Conservation (phyloP, 305 asterid species). For the Stenogyne calaminthoides region DNA sequence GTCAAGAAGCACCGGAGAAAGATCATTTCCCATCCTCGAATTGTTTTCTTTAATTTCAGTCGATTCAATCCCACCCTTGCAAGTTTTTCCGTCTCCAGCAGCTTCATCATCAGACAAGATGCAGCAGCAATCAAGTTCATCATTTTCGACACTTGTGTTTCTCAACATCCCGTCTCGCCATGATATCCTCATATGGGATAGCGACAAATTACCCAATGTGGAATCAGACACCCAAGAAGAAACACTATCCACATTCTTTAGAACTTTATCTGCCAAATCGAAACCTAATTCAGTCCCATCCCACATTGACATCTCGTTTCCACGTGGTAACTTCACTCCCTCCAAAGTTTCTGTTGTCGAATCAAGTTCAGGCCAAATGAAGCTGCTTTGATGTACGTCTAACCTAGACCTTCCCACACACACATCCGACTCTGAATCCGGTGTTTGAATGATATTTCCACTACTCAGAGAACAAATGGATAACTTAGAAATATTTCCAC, state of each 20-base stretch:
- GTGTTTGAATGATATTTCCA: slow-evolving; percentile 65
- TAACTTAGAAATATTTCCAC: slow-evolving; percentile 36
- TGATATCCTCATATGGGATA: slow-evolving; percentile 68
- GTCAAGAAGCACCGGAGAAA: slow-evolving; percentile 51
- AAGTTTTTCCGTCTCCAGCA: slow-evolving; percentile 22
- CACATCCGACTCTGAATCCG: slow-evolving; percentile 50
- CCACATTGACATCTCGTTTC: slow-evolving; percentile 31
- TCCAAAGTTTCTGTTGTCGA: slow-evolving; percentile 33
- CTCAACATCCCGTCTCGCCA: slow-evolving; percentile 63
- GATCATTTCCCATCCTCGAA: slow-evolving; percentile 24
- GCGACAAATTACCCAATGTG: slow-evolving; percentile 43
- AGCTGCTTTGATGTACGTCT: slow-evolving; percentile 17
- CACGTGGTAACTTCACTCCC: slow-evolving; percentile 39
- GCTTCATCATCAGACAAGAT: slow-evolving; percentile 67
- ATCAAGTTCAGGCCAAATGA: slow-evolving; percentile 36
- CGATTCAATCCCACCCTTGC: slow-evolving; percentile 11
- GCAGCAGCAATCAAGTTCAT: slow-evolving; percentile 73
- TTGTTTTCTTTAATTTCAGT: slow-evolving; percentile 24
- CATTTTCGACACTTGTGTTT: slow-evolving; percentile 37
- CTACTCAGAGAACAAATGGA: slow-evolving; percentile 40
- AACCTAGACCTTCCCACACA: slow-evolving; percentile 27
- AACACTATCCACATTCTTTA: slow-evolving; percentile 27
- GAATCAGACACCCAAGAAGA: slow-evolving; percentile 62
- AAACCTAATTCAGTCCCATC: slow-evolving; percentile 40
- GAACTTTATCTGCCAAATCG: slow-evolving; percentile 21